Base-by-base conservation (phyloP, 306 rosid genomes). In the Dryas drummondii region DNA sequence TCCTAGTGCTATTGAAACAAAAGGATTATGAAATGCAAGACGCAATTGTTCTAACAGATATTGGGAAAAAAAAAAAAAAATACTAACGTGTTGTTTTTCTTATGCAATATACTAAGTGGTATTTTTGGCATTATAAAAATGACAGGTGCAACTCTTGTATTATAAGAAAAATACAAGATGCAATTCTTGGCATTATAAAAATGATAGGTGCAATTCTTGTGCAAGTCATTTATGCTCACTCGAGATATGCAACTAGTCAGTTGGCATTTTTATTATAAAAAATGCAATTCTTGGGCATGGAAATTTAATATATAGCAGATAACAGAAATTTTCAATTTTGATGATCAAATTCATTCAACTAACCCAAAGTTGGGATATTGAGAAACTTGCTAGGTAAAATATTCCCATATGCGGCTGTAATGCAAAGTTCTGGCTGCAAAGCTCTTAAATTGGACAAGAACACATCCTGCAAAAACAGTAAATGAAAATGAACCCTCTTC, bases 391-490 rank as follows among this genome's bases (percentile, higher is more conserved):
- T 84, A 19, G 91, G 91, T 69, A 87, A 80, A 78, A 87, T 84
- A 68, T 87, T 87, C 46, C 91, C 91, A 26, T 84, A 87, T 56
- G 88, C 91, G 4, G 91, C 88, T 44, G 91, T 87, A 41, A 87
- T 77, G 74, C 98, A 94, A 52, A 94, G 80, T 72, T 91, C 89
- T 1, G 97, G 97, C 75, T 91, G 86, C 84, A 94, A 78, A 74
- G 83, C 91, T 80, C 82, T 88, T 44, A 94, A 88, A 75, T 76
- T 72, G 47, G 91, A 87, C 85, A 94, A 84, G 84, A 94, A 94
- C 71, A 46, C 19, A 52, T 87, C 97, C 96, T 93, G 86, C 79
- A 76, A 0, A 16, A 70, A 73, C 46, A 80, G 44, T 16, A 42
- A 13, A 76, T 55, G 68, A 44, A 67, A 62, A 50, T 41, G 11